phyloP scores from a whole-genome alignment of 1,284 basidiomycete species.

The Microbotryum silenes-acaulis region DNA sequence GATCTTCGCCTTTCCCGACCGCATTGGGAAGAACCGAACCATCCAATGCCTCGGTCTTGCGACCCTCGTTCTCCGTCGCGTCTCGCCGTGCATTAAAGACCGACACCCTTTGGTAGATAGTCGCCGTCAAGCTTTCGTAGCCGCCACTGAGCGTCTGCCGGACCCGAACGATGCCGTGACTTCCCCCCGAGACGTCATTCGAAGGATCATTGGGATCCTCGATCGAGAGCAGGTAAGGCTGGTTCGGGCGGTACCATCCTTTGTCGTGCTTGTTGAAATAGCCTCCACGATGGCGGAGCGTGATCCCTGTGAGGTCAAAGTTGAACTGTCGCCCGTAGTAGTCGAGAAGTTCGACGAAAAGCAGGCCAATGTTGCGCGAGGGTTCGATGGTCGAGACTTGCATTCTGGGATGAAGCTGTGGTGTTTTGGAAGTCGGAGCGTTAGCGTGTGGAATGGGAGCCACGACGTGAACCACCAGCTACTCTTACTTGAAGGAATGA shows the following conservation, averaged over 20 bases:
- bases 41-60: conserved; percentile 10
- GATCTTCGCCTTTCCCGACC: conserved; percentile 10
- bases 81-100: conserved; percentile 7
- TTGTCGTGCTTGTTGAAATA: conserved; percentile 72
- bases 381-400: conserved; percentile 80
- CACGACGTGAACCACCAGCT: neutral
- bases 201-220: conserved; percentile 91
- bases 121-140: conserved; percentile 67
- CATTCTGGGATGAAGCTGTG: conserved; percentile 82
- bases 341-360: conserved; percentile 95
- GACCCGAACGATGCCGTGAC: conserved; percentile 75
- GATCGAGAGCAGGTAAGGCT: conserved; percentile 64
- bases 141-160: conserved; percentile 78
- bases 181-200: conserved; percentile 87
- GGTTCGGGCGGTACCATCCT: conserved; percentile 64
- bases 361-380: conserved; percentile 75
- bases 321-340: conserved; percentile 89
- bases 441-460: neutral
- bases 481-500: conserved; percentile 72
- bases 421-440: neutral
- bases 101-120: conserved; percentile 49
- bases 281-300: conserved; percentile 69
- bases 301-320: conserved; percentile 80
- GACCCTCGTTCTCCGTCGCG: neutral
- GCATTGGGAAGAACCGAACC: conserved; percentile 14